These are phyloP conservation scores for Parastagonospora avenae DNA, from an alignment of 2,329 filamentous ascomycete genomes.

Conservation along the genomic window DNA sequence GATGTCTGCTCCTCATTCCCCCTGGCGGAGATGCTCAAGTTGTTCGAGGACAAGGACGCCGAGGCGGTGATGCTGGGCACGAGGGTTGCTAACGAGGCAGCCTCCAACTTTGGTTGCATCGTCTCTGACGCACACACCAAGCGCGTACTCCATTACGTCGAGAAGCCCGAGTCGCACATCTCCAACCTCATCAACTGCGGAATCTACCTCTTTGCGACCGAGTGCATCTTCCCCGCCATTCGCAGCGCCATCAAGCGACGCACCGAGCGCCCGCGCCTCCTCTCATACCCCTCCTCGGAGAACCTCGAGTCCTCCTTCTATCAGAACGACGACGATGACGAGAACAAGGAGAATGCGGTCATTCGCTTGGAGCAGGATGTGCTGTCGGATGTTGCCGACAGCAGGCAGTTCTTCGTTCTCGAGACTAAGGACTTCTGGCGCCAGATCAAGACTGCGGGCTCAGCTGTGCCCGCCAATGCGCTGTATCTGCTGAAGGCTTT, in stretches of 20 bases:
- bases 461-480: slow-evolving; percentile 93
- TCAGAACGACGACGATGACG: slow-evolving; percentile 69
- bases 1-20: slow-evolving; percentile 99
- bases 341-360: slow-evolving; percentile 78
- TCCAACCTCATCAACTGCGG: slow-evolving; percentile 99
- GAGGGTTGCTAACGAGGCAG: slow-evolving; percentile 85
- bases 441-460: slow-evolving; percentile 99
- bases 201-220: slow-evolving; percentile 95
- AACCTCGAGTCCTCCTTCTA: slow-evolving; percentile 77
- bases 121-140: slow-evolving; percentile 93
- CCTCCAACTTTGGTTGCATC: slow-evolving; percentile 96
- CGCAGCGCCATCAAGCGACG: slow-evolving; percentile 93
- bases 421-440: slow-evolving; percentile 99
- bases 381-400: slow-evolving; percentile 91
- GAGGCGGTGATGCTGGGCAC: slow-evolving; percentile 97
- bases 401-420: slow-evolving; percentile 96
- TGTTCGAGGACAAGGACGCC: slow-evolving; percentile 93
- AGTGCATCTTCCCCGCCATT: slow-evolving; percentile 96
- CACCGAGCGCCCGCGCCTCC: slow-evolving; percentile 84
- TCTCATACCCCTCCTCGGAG: slow-evolving; percentile 95
- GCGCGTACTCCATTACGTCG: slow-evolving; percentile 96
- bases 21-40: slow-evolving; percentile 89
- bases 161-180: slow-evolving; percentile 97
- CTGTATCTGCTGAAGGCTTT: slow-evolving; percentile 94
- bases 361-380: slow-evolving; percentile 97